Evolutionary conservation across 148 eudicot genomes (phyloP).

Genomic region (Persicaria tinctoria): DNA sequence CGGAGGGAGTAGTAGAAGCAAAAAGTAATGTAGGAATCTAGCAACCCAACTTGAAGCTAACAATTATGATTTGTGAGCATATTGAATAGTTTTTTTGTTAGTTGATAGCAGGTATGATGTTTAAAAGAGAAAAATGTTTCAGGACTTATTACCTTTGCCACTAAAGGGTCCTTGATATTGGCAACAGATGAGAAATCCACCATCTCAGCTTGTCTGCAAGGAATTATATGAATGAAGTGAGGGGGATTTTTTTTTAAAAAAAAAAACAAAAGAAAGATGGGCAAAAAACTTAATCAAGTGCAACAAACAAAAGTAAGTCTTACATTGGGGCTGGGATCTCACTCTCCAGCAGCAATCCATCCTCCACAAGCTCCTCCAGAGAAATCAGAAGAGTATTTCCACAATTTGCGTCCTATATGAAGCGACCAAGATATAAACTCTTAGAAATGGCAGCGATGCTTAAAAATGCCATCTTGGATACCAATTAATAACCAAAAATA

Average conservation of each 20-base stretch:
- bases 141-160: slow-evolving; percentile 50
- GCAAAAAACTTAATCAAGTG: neutral
- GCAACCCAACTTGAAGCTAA: neutral
- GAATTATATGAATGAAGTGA: neutral
- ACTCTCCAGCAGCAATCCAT: slow-evolving; percentile 65
- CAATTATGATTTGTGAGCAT: neutral
- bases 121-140: neutral
- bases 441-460: no score
- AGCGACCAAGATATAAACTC: neutral
- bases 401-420: slow-evolving; percentile 85
- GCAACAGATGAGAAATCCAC: slow-evolving; percentile 60
- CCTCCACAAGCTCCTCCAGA: slow-evolving; percentile 92
- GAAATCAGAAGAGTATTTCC: slow-evolving; percentile 95
- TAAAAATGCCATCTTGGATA: neutral
- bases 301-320: slow-evolving; percentile 17
- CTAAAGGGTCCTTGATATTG: slow-evolving; percentile 75
- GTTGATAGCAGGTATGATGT: neutral
- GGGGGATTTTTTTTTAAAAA: neutral
- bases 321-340: slow-evolving; percentile 89
- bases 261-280: neutral
- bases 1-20: neutral
- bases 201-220: slow-evolving; percentile 44
- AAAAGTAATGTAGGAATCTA: neutral
- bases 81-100: neutral
- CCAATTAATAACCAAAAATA: neutral